Evolutionary conservation across 768 basidiomycete species (phyloP), one percentile per base, ranked within the genome.

Genomic region (Pulveroboletus sp.): DNA sequence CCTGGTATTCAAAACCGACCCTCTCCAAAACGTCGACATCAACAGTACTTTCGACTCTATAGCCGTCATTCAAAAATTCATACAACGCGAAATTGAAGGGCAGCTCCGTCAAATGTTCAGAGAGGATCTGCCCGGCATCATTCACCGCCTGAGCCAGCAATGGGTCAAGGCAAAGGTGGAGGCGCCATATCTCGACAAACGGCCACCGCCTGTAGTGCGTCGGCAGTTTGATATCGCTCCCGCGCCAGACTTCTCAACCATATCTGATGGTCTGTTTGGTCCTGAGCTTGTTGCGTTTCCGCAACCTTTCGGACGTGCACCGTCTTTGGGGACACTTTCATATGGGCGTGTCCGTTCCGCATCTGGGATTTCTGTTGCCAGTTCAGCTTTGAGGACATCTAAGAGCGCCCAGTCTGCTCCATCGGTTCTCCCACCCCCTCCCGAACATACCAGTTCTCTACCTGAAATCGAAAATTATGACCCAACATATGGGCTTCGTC

Each of bases 1-100:
- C 1, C 83, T 99, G 45, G 96, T 98, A 22, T 99, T 99, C 82
- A 98, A 98, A 73, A 98, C 96, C 30, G 96, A 99, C 70, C 96
- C 96, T 2, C 79, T 99, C 32, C 93, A 99, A 71, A 90, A 92
- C 57, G 93, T 99, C 45, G 91, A 98, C 63, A 98, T 99, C 65
- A 93, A 89, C 69, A 89, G 87, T 67, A 97, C 94, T 3, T 99
- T 99, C 62, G 96, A 99, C 69, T 93, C 91, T 4, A 95, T 99
- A 55, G 92, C 90, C 39, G 94, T 97, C 56, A 96, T 99, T 43
- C 90, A 97, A 65, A 93, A 93, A 49, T 98, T 94, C 68, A 93
- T 99, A 51, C 96, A 98, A 67, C 82, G 85, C 50, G 95, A 98
- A 72, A 98, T 99, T 47, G 96, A 99, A 68, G 91, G 86, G 0